A percentile compares a stretch with the other conserved stretches of the same genome.
phyloP scores from a whole-genome alignment of 768 basidiomycete genomes.

The Panaeolus papilionaceus region DNA sequence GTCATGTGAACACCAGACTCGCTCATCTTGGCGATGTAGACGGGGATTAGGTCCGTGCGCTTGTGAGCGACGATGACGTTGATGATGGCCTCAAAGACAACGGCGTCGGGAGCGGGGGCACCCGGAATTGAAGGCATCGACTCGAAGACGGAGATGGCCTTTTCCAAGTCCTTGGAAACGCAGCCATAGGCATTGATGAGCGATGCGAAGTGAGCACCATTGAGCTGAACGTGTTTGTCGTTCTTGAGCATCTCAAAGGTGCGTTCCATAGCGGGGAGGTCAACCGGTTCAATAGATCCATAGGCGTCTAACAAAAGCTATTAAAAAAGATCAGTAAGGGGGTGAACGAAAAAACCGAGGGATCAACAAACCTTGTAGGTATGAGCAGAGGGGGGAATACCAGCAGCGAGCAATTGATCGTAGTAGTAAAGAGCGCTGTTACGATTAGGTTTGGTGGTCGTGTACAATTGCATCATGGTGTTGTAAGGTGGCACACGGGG shows the following conservation, averaged over 20 bases:
- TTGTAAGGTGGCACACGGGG: slow-evolving; percentile 96
- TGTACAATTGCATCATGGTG: slow-evolving; percentile 98
- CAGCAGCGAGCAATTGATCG: slow-evolving; percentile 61
- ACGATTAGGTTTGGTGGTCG: slow-evolving; percentile 88
- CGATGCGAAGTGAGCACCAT: slow-evolving; percentile 69
- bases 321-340: slow-evolving; percentile 9
- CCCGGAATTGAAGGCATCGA: slow-evolving; percentile 60
- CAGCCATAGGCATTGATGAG: slow-evolving; percentile 92
- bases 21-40: slow-evolving; percentile 68
- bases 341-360: slow-evolving; percentile 16
- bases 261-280: slow-evolving; percentile 71
- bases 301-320: slow-evolving; percentile 91
- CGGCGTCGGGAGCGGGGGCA: slow-evolving; percentile 72
- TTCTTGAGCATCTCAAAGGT: slow-evolving; percentile 66
- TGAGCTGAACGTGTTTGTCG: slow-evolving; percentile 49
- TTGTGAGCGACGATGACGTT: slow-evolving; percentile 84
- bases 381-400: slow-evolving; percentile 81
- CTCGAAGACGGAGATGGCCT: slow-evolving; percentile 80
- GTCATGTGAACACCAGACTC: slow-evolving; percentile 81
- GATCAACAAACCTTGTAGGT: slow-evolving; percentile 82
- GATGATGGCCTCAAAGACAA: slow-evolving; percentile 90
- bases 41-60: slow-evolving; percentile 76
- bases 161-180: slow-evolving; percentile 75
- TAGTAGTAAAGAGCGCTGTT: slow-evolving; percentile 79
- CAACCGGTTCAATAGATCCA: slow-evolving; percentile 84